Percentiles rank a stretch among this genome's conserved stretches.
Evolutionary conservation across 1,284 basidiomycete species (phyloP).

Genomic region (Vanrija sp.): DNA sequence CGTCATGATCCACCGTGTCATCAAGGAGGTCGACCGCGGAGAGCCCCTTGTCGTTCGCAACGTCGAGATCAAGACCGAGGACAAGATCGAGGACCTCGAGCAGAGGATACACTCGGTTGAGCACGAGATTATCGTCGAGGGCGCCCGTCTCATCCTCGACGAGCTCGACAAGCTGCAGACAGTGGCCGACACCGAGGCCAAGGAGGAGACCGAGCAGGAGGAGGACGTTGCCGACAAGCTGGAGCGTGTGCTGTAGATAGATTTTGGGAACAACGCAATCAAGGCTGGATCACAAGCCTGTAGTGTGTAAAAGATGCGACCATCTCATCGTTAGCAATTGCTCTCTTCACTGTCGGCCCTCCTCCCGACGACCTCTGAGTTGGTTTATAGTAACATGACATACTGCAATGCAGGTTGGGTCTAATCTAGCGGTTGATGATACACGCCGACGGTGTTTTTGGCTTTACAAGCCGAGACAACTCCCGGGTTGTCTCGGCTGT

Average conservation of each 20-base stretch:
- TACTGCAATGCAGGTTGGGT: not conserved
- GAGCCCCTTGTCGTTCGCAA: slow-evolving; percentile 78
- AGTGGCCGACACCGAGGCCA: not conserved
- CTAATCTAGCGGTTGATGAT: not conserved
- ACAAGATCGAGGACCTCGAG: slow-evolving; percentile 71
- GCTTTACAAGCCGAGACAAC: too few relatives aligned
- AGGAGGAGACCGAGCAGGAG: not conserved
- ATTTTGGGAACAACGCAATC: not conserved
- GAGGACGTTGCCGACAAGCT: not conserved
- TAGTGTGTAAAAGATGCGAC: too few relatives aligned
- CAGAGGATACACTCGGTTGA: slow-evolving; percentile 74
- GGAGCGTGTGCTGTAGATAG: not conserved
- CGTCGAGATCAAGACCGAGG: slow-evolving; percentile 69
- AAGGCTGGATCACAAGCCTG: not conserved
- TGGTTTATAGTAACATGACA: too few relatives aligned
- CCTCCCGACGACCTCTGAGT: not conserved
- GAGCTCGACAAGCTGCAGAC: slow-evolving; percentile 30
- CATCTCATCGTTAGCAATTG: not conserved
- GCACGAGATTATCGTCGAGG: slow-evolving; percentile 89
- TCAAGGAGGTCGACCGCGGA: slow-evolving; percentile 89
- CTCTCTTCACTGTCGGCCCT: not conserved
- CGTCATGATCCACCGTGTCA: slow-evolving; percentile 91
- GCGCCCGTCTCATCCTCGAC: slow-evolving; percentile 64
- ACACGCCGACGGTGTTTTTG: not conserved
- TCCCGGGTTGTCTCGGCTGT: too few relatives aligned